Conservation (phyloP, 495 filamentous ascomycete genomes). For the Penicillium turbatum region DNA sequence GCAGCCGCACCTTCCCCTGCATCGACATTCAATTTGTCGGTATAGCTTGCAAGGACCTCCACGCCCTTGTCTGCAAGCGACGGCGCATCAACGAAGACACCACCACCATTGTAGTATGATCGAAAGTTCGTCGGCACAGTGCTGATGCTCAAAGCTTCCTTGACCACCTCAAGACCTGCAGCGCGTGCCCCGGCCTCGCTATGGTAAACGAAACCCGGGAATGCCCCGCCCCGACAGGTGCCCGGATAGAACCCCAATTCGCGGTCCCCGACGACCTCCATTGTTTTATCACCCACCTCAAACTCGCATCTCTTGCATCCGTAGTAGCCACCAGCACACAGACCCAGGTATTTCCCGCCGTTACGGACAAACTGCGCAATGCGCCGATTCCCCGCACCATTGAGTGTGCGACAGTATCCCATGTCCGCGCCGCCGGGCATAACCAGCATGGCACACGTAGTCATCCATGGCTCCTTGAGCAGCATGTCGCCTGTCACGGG, state of each 20-base stretch:
- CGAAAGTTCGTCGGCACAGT: constrained; percentile 61
- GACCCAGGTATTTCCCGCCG: constrained; percentile 83
- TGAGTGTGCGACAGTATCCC: constrained; percentile 82
- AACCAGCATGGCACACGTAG: constrained; percentile 83
- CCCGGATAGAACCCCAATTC: constrained; percentile 89
- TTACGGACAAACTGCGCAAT: constrained; percentile 80
- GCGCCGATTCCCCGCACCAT: constrained; percentile 78
- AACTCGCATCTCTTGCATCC: constrained; percentile 79
- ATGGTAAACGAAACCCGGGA: constrained; percentile 85
- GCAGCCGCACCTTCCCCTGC: constrained; percentile 68
- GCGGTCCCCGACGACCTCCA: constrained; percentile 82
- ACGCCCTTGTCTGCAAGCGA: constrained; percentile 58
- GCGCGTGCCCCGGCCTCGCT: constrained; percentile 84
- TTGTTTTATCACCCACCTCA: constrained; percentile 72
- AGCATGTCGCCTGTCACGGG: constrained; percentile 73
- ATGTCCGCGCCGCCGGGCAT: constrained; percentile 94
- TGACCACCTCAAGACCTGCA: constrained; percentile 60
- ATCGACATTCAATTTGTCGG: constrained; percentile 70
- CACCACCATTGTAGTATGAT: constrained; percentile 92
- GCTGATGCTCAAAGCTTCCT: constrained; percentile 50
- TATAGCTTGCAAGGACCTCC: constrained; percentile 79
- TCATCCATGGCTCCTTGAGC: constrained; percentile 86
- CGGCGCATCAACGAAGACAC: constrained; percentile 83
- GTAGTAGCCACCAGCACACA: constrained; percentile 96
- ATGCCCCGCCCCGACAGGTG: constrained; percentile 79